Evolutionary conservation across 2,329 filamentous ascomycete genomes (phyloP), one percentile per base, ranked within the genome.

Genomic region (Lecanicillium sp.): DNA sequence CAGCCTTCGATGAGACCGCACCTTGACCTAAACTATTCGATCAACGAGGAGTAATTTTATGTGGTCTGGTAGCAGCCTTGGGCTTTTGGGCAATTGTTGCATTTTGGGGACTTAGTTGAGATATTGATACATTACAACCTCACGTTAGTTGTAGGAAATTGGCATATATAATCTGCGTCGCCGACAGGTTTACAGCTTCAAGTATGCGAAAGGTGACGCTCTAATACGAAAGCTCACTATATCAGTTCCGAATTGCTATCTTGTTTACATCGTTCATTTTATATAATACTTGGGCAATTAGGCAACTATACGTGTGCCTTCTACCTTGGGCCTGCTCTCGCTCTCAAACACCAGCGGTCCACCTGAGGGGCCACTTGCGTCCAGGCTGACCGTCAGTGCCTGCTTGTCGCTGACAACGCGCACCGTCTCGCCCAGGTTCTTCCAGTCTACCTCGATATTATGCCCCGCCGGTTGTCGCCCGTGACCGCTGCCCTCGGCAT

Each of bases 381-480:
- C 84, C 23, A 89, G 63, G 54, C 81, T 86, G 20, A 91, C 74
- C 1, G 86, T 95, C 26, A 88, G 86, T 55, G 79, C 81, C 52
- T 69, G 74, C 47, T 87, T 71, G 67, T 90, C 83, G 12, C 81
- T 77, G 19, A 90, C 75, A 2, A 95, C 87, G 42, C 84, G 68
- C 1, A 96, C 76, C 32, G 81, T 84, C 69, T 93, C 85, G 0
- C 85, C 87, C 50, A 87, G 72, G 59, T 88, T 93, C 56, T 80
- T 74, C 58, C 85, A 86, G 60, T 96, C 87, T 11, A 86, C 85
- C 68, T 97, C 90, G 59, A 83, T 89, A 66, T 69, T 56, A 54
- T 60, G 58, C 12, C 53, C 36, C 19, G 56, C 56, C 51, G 50
- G 36, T 52, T 55, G 30, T 10, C 15, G 24, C 10, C 53, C 52